A percentile compares a stretch with the other conserved stretches of the same genome.
These are phyloP conservation scores for Phialocephala sp. DNA, from an alignment of 2,329 filamentous ascomycete genomes.

Conservation along the genomic window DNA sequence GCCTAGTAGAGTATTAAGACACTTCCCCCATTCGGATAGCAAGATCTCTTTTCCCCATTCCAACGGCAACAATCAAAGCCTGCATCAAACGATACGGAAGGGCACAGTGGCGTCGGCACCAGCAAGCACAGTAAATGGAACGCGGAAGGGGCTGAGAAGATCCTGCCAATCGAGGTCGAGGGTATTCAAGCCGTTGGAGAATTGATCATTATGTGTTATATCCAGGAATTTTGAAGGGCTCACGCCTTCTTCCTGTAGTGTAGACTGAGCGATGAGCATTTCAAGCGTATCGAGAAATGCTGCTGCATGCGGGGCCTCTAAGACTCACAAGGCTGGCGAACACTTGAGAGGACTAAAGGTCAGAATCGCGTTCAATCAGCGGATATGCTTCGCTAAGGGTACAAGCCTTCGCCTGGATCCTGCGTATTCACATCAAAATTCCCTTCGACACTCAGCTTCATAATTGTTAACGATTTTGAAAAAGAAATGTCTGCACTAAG, in stretches of 20 bases:
- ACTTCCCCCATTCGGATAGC: neutral
- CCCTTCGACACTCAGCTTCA: neutral
- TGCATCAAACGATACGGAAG: constrained; percentile 3
- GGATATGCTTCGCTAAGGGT: too few species aligned
- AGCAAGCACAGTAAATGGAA: constrained; percentile 50
- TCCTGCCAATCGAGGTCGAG: constrained; percentile 48
- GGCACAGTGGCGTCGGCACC: constrained; percentile 14
- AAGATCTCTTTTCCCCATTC: neutral
- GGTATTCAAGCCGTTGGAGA: constrained; percentile 52
- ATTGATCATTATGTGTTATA: constrained; percentile 44
- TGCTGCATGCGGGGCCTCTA: too few species aligned
- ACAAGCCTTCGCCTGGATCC: too few species aligned
- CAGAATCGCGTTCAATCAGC: too few species aligned
- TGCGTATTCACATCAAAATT: too few species aligned
- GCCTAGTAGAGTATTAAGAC: neutral
- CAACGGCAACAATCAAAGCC: neutral
- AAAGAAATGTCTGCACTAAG: constrained; percentile 40
- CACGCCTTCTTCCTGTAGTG: too few species aligned
- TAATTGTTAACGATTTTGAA: neutral
- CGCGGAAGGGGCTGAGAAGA: constrained; percentile 47
- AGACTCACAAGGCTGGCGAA: too few species aligned
- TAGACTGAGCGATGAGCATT: too few species aligned
- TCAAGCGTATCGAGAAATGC: too few species aligned
- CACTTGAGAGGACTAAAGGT: too few species aligned
- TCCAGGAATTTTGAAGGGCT: too few species aligned